Base-by-base conservation (phyloP, 495 filamentous ascomycete species). In the Niebla homalea region DNA sequence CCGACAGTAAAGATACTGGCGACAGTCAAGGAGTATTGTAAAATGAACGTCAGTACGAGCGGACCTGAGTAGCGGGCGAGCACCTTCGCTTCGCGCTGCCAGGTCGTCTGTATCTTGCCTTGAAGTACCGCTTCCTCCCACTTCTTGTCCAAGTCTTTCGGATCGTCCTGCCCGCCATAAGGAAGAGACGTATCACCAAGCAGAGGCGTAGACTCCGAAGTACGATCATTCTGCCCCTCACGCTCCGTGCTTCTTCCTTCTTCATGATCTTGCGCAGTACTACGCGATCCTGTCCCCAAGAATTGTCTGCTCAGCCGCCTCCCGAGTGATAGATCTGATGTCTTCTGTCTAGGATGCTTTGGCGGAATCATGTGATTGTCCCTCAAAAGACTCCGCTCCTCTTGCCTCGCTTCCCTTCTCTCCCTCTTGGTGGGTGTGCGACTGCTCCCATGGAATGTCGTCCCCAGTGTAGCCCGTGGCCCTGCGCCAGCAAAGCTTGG, bases 81-180 rank as follows among this genome's bases (percentile, higher is more conserved):
- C 0, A 85, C 83, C 62, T 83, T 79, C 1, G 80, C 74, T 68
- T 94, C 88, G 51, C 85, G 76, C 57, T 79, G 78, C 84, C 87
- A 93, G 0, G 86, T 87, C 3, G 88, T 94, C 44, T 84, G 78
- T 53, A 93, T 84, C 51, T 73, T 67, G 7, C 85, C 85, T 3
- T 77, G 73, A 0, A 74, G 70, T 11, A 89, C 85, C 2, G 86
- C 85, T 36, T 83, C 80, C 49, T 87, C 82, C 87, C 87, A 94
- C 65, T 84, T 81, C 62, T 60, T 64, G 49, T 54, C 58, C 50
- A 68, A 64, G 29, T 51, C 67, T 36, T 64, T 46, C 20, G 57
- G 65, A 2, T 57, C 47, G 49, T 66, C 67, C 42, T 66, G 57
- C 12, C 63, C 66, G 18, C 63, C 67, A 51, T 70, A 60, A 20